phyloP scores from a whole-genome alignment of 257 asterid species.

The Misopates orontium region DNA sequence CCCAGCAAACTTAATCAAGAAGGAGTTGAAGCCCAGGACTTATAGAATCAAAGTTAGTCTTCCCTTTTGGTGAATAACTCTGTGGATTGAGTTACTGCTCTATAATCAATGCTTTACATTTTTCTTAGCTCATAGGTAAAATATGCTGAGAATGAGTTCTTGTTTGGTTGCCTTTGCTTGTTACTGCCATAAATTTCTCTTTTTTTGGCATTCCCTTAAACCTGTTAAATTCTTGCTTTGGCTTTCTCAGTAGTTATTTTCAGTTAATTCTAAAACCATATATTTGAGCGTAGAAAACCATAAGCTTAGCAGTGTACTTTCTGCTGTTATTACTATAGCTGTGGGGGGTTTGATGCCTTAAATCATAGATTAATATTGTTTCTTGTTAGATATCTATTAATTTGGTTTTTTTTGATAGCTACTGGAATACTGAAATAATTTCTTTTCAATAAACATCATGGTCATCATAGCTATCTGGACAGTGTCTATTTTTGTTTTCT shows the following conservation, averaged over 20 bases:
- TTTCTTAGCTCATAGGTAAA: background rate
- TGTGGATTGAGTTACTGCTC: background rate
- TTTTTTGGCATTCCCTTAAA: slow-evolving; percentile 1
- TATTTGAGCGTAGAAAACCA: too few relatives aligned
- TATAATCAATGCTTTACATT: slow-evolving; percentile 7
- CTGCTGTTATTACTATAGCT: too few relatives aligned
- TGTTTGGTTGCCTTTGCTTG: slow-evolving; percentile 1
- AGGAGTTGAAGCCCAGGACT: slow-evolving; percentile 88
- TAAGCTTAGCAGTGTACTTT: too few relatives aligned
- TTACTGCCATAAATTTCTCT: slow-evolving; percentile 3
- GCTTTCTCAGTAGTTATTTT: too few relatives aligned
- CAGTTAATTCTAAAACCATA: too few relatives aligned
- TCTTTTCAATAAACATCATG: too few relatives aligned
- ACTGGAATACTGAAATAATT: background rate
- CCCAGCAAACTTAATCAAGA: slow-evolving; percentile 61
- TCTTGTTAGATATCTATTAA: too few relatives aligned
- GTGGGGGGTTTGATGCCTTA: slow-evolving; percentile 4
- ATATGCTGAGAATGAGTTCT: slow-evolving; percentile 16
- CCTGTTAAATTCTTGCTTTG: background rate
- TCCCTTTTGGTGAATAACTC: background rate
- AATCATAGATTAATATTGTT: background rate
- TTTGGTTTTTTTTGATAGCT: background rate
- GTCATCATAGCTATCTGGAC: background rate
- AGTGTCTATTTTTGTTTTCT: background rate
- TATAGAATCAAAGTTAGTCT: slow-evolving; percentile 77